Evolutionary conservation across 2,329 filamentous ascomycete species (phyloP).

Genomic region (Leptographium lundbergii): DNA sequence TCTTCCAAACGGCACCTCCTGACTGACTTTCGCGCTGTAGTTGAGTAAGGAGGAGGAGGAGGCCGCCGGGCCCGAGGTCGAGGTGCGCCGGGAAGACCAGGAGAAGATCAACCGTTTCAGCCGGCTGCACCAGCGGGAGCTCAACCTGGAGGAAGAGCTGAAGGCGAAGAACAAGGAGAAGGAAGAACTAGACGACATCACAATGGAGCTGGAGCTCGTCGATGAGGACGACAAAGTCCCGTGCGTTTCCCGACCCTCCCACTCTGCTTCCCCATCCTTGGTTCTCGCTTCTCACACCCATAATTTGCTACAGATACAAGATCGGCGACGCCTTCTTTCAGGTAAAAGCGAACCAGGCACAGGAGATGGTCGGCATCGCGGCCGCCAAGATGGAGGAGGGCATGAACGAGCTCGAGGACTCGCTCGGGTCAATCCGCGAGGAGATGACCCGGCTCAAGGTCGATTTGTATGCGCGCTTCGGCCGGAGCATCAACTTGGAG

Average conservation of each 20-base stretch:
- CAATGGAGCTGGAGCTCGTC: slow-evolving; percentile 64
- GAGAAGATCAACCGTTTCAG: slow-evolving; percentile 99
- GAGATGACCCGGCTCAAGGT: slow-evolving; percentile 89
- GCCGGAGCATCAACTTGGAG: slow-evolving; percentile 93
- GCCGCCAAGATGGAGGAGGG: slow-evolving; percentile 65
- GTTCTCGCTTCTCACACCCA: background rate
- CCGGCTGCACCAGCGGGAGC: slow-evolving; percentile 77
- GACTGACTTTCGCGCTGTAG: slow-evolving; percentile 30
- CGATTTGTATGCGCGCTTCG: slow-evolving; percentile 85
- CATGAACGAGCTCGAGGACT: slow-evolving; percentile 63
- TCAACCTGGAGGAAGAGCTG: slow-evolving; percentile 66
- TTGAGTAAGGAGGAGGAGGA: slow-evolving; percentile 83
- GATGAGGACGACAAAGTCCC: slow-evolving; percentile 79
- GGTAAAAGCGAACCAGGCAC: slow-evolving; percentile 69
- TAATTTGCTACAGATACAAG: slow-evolving; percentile 59
- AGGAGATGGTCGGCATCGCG: slow-evolving; percentile 66
- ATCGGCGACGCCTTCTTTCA: slow-evolving; percentile 94
- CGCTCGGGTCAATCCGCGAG: slow-evolving; percentile 60
- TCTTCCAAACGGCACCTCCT: background rate
- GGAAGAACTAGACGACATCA: slow-evolving; percentile 90
- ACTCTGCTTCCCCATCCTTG: background rate
- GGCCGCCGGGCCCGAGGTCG: slow-evolving; percentile 64
- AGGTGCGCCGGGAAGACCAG: slow-evolving; percentile 93
- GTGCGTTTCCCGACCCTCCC: slow-evolving; percentile 37
- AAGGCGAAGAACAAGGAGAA: slow-evolving; percentile 90